These are phyloP conservation scores for Candida stauntonica DNA, from an alignment of 805 yeast species.

Conservation along the genomic window DNA sequence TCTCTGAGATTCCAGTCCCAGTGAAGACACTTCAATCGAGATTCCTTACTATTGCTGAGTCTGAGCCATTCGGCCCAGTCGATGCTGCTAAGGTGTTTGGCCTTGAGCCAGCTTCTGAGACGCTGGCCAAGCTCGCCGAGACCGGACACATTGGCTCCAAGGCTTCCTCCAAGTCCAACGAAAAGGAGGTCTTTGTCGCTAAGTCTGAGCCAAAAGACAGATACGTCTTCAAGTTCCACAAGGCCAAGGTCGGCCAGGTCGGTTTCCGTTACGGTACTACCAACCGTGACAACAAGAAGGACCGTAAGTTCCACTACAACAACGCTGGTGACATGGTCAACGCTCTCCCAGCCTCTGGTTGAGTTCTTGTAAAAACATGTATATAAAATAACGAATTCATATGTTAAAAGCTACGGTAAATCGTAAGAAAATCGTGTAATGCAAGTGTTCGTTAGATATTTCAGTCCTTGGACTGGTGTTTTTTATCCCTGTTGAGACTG, in stretches of 20 bases:
- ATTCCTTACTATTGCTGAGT: slow-evolving; percentile 86
- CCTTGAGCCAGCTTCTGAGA: slow-evolving; percentile 82
- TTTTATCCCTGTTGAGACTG: slow-evolving; percentile 21
- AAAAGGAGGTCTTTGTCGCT: slow-evolving; percentile 47
- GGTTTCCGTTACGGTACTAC: slow-evolving; percentile 92
- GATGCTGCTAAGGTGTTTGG: slow-evolving; percentile 87
- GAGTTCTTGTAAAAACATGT: slow-evolving; percentile 6
- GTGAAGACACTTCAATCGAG: slow-evolving; percentile 75
- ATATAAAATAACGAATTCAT: neutral
- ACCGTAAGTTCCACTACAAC: slow-evolving; percentile 70
- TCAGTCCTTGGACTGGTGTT: slow-evolving; percentile 3
- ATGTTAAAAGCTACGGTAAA: too few species aligned
- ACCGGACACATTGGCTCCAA: slow-evolving; percentile 47
- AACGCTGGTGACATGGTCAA: slow-evolving; percentile 52
- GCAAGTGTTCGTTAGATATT: too few species aligned
- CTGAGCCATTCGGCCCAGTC: slow-evolving; percentile 92
- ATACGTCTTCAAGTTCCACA: slow-evolving; percentile 66
- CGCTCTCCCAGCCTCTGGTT: slow-evolving; percentile 28
- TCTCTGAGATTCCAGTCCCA: slow-evolving; percentile 93
- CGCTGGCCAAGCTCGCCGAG: slow-evolving; percentile 63
- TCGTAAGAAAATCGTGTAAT: too few species aligned
- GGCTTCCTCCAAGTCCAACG: slow-evolving; percentile 22
- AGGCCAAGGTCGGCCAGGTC: slow-evolving; percentile 75
- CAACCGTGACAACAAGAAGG: slow-evolving; percentile 81
- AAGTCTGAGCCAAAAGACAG: slow-evolving; percentile 42